Evolutionary conservation across 2,329 filamentous ascomycete species (phyloP).

Genomic region (Alternaria sp.): DNA sequence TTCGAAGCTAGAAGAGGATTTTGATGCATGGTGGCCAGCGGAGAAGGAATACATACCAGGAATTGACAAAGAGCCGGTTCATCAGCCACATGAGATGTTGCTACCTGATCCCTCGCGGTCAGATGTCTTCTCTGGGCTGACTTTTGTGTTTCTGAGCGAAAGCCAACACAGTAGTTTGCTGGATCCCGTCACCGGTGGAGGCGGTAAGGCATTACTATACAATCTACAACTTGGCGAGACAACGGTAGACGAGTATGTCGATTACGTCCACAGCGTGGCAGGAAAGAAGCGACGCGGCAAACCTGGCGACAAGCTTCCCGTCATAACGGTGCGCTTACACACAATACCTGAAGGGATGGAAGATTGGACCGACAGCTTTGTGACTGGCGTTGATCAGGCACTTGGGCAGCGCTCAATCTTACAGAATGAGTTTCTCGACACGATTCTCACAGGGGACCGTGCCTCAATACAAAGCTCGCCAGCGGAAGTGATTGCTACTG

Average conservation of each 20-base stretch:
- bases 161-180: slow-evolving; percentile 78
- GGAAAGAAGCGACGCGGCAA: slow-evolving; percentile 75
- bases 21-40: slow-evolving; percentile 79
- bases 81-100: slow-evolving; percentile 72
- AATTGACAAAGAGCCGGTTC: slow-evolving; percentile 74
- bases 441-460: slow-evolving; percentile 82
- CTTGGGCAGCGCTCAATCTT: slow-evolving; percentile 84
- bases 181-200: slow-evolving; percentile 75
- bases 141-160: slow-evolving; percentile 83
- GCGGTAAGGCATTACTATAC: slow-evolving; percentile 79
- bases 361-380: slow-evolving; percentile 72
- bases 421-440: slow-evolving; percentile 90
- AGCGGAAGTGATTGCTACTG: slow-evolving; percentile 44
- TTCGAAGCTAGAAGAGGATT: slow-evolving; percentile 76
- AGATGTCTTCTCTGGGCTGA: slow-evolving; percentile 83
- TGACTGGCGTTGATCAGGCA: slow-evolving; percentile 70
- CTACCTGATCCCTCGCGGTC: slow-evolving; percentile 69
- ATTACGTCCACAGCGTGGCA: slow-evolving; percentile 75
- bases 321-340: slow-evolving; percentile 76
- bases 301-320: slow-evolving; percentile 69
- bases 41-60: slow-evolving; percentile 74
- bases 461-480: slow-evolving; percentile 73
- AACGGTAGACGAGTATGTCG: slow-evolving; percentile 74
- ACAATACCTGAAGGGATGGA: neutral
- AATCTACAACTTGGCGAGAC: slow-evolving; percentile 68